Base-by-base conservation (phyloP, 164 flowering plant genomes). In the Dillenia turbinata region DNA sequence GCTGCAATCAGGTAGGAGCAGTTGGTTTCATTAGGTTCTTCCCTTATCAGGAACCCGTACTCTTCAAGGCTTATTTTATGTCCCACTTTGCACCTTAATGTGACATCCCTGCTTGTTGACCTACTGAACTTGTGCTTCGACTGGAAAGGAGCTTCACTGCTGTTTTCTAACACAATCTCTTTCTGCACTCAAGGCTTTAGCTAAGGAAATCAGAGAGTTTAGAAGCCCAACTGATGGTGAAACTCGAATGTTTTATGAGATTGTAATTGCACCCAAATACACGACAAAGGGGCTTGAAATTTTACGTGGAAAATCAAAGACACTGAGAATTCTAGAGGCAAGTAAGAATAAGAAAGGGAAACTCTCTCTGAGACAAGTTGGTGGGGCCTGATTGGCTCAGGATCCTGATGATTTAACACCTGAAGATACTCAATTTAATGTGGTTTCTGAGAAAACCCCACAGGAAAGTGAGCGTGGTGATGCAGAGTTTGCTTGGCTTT, bases 161-260 rank as follows among this genome's bases (percentile, higher is more conserved):
- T 33, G 40, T 54, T 58, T 13, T 13, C 47, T 11, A 40, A 7
- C 52, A 48, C 52, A 58, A 5, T 14, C 15, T 44, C n/a, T 48
- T 59, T n/a, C 10, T 73, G 63, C 65, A 33, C 59, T 67, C 11
- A 56, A 94, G 97, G 81, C 67, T 57, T 89, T 95, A 55, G 97
- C 99, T 0, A 92, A 75, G 76, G 99, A 95, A 65, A 83, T 95
- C 54, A 77, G 99, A 51, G 99, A 92, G 69, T 95, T 81, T 52
- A 83, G 99, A 79, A 95, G 99, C 71, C 99, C 99, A 60, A 87
- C 91, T 17, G 97, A 92, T 76, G 97, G 97, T 57, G 94, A 92
- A 74, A 92, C 96, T 64, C 74, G 99, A 53, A 95, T 95, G 99
- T 95, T 92, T 69, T 95, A 95, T 79, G 97, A 95, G 81, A 95